These are phyloP conservation scores for Solanum clarkiae DNA, from an alignment of 257 asterid genomes.

Conservation along the genomic window DNA sequence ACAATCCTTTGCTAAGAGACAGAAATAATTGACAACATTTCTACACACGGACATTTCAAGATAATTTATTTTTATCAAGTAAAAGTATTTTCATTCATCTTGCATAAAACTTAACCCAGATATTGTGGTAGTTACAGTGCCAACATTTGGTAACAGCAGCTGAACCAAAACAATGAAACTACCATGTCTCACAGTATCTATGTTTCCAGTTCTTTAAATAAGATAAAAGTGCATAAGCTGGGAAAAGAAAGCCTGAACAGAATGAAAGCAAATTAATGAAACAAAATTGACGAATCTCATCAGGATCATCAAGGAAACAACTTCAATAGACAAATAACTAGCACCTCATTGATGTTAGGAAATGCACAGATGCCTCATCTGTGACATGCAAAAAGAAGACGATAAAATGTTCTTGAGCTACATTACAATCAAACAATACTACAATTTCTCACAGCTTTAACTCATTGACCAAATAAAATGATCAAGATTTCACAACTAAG, in stretches of 20 bases:
- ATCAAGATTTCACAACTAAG: not conserved
- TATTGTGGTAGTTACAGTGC: not conserved
- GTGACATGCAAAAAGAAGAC: not conserved
- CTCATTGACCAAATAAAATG: not conserved
- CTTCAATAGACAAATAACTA: not conserved
- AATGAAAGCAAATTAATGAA: not conserved
- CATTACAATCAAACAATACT: not conserved
- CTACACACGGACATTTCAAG: not conserved
- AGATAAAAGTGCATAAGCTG: not conserved
- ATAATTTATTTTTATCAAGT: not conserved
- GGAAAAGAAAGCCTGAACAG: not conserved
- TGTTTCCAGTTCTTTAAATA: not conserved
- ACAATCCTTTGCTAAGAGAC: not conserved
- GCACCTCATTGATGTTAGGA: not conserved
- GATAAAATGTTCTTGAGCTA: not conserved
- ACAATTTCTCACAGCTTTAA: not conserved
- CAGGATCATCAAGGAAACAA: not conserved
- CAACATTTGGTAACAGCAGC: not conserved
- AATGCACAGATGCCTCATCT: not conserved
- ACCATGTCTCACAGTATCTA: not conserved
- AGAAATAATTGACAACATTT: not conserved
- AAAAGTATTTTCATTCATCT: not conserved
- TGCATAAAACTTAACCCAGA: not conserved
- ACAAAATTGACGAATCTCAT: not conserved
- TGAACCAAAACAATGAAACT: not conserved